These are phyloP conservation scores for Aschersonia sp. DNA, from an alignment of 2,329 filamentous ascomycete species.

Conservation along the genomic window DNA sequence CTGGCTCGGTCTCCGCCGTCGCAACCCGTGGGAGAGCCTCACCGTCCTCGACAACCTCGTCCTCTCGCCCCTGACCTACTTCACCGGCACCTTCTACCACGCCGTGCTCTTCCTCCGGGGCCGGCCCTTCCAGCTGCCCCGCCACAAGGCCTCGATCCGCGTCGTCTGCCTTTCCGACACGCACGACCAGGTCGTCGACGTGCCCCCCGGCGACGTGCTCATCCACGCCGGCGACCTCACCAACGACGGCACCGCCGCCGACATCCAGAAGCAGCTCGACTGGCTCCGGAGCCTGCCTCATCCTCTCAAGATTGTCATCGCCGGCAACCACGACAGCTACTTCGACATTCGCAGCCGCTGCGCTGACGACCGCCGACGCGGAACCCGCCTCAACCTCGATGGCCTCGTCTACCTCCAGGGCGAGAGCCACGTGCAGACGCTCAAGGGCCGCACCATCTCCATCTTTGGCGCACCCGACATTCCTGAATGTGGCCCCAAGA, in stretches of 20 bases:
- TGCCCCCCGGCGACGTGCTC: constrained; percentile 69
- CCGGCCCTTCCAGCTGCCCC: constrained; percentile 42
- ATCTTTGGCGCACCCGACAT: constrained; percentile 76
- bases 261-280: constrained; percentile 72
- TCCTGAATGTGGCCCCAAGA: constrained; percentile 55
- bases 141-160: constrained; percentile 43
- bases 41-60: constrained; percentile 49
- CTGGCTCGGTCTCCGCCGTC: constrained; percentile 31
- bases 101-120: constrained; percentile 55
- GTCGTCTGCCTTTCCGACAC: constrained; percentile 88
- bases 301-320: constrained; percentile 64
- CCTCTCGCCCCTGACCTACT: constrained; percentile 50
- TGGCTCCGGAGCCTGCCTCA: constrained; percentile 69
- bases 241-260: constrained; percentile 52
- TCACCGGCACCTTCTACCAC: constrained; percentile 48
- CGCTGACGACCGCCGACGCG: constrained; percentile 36
- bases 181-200: constrained; percentile 46
- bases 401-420: constrained; percentile 65
- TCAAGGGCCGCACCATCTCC: constrained; percentile 37
- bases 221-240: constrained; percentile 84
- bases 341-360: constrained; percentile 54
- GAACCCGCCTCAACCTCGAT: constrained; percentile 47
- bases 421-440: constrained; percentile 45
- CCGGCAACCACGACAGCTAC: constrained; percentile 81
- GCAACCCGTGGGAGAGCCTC: constrained; percentile 30